A percentile compares a stretch with the other conserved stretches of the same genome.
These are phyloP conservation scores for Phytophthora podocarpi DNA, from an alignment of 352 stramenopile species.

Conservation along the genomic window DNA sequence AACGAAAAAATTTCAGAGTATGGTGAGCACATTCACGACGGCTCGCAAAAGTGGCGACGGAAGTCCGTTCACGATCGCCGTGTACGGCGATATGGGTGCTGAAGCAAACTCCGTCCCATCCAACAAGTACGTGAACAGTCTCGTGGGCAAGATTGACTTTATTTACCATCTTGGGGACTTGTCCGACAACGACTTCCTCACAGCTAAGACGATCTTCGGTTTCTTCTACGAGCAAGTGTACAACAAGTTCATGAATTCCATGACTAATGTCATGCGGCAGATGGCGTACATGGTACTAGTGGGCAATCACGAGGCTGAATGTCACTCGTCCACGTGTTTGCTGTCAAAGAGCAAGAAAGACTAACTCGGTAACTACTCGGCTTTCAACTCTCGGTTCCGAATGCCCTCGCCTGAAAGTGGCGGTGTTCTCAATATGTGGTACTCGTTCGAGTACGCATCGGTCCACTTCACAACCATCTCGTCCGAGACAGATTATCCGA, in stretches of 20 bases:
- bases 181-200: constrained; percentile 50
- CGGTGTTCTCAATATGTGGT: constrained; percentile 53
- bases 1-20: constrained; percentile 24
- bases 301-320: constrained; percentile 56
- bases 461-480: constrained; percentile 81
- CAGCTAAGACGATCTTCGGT: constrained; percentile 20
- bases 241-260: constrained; percentile 73
- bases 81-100: constrained; percentile 49
- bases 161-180: constrained; percentile 51
- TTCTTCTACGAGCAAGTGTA: constrained; percentile 58
- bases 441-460: constrained; percentile 47
- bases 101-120: constrained; percentile 33
- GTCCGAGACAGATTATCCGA: constrained; percentile 66
- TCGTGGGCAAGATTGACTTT: constrained; percentile 39
- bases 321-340: constrained; percentile 40
- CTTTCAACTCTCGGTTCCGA: constrained; percentile 51
- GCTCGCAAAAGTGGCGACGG: constrained; percentile 35
- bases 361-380: constrained; percentile 60
- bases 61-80: constrained; percentile 34
- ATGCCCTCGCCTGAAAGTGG: constrained; percentile 49
- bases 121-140: constrained; percentile 36
- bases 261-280: constrained; percentile 45
- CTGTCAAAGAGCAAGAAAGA: constrained; percentile 29
- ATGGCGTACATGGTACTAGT: constrained; percentile 76
- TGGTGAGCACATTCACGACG: constrained; percentile 51